Evolutionary conservation across 1,284 basidiomycete genomes (phyloP), one percentile per base, ranked within the genome.

Genomic region (Papiliotrema fonsecae): DNA sequence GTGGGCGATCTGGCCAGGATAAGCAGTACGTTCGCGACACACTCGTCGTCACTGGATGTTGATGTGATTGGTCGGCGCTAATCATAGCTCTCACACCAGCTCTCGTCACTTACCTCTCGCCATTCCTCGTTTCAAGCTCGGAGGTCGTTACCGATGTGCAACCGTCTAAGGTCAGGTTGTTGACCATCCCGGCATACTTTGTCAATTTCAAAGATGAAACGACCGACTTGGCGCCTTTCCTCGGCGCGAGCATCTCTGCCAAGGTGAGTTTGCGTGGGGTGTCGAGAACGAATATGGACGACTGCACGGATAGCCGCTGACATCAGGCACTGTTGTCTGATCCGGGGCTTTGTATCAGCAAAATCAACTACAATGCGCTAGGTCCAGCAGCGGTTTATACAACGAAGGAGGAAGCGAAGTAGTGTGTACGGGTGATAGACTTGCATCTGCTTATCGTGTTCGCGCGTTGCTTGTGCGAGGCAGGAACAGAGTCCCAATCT

Each of bases 161-260:
- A 62, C 79, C 88, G 2, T 79, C 81, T 9, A 73, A 76, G 36
- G 82, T 85, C 16, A 78, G 83, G 18, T 77, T 85, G 11, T 69
- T 91, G 44, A 80, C 76, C 38, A 81, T 93, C n/a, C 91, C 91
- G 13, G 90, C 94, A 24, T 94, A 94, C 72, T 94, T 92, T 70
- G 85, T 86, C 9, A 89, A 94, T 67, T 96, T 87, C 67, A 81
- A 88, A 55, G 87, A 91, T 43, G 84, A 83, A 37, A 86, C 88
- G 0, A 85, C 87, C 40, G 86, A 87, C 1, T 76, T 87, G 21
- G 86, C 88, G 2, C 85, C 86, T 7, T 96, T 92, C 77, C 74
- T 94, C 41, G 91, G 91, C 2, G 81, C 83, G n/a, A 86, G 83
- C 55, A 88, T 94, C 62, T 81, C 86, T 25, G 87, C 87, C 19